Evolutionary conservation across 176 grass and related monocot genomes (phyloP), one percentile per base, ranked within the genome.

Genomic region (Panicum miliaceum): DNA sequence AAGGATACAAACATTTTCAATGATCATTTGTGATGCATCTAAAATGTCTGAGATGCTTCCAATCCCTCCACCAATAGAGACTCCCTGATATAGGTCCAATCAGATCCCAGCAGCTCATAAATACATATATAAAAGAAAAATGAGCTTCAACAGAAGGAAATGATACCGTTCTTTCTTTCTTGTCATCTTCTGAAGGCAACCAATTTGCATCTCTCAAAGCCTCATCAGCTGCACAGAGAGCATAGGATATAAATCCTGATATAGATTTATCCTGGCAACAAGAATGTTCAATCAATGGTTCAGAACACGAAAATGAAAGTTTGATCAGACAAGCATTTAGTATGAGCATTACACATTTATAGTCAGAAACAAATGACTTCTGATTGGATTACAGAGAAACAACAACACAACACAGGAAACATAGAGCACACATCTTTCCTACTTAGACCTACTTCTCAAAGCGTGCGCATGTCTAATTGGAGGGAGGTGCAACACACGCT

Each of bases 181-280:
- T 80, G n/a, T 84, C 79, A 84, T 84, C 75, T 88, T 95, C 91
- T 0, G 40, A 73, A 40, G 91, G 92, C 27, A 95, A 35, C 95
- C 92, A 98, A 67, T 91, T 88, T 82, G 92, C 89, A 90, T 98
- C 89, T 95, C 62, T 88, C 64, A 95, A 86, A 91, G 92, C 95
- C 76, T 98, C 95, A 88, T 98, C 92, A 88, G 89, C 85, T 83
- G 96, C 89, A 90, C 91, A 92, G 38, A 98, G 89, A 68, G 96
- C 93, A 89, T 98, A 98, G 59, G 93, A 86, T 85, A 95, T 93
- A 84, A 95, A 98, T 64, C 86, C 82, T 20, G 93, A 86, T 87
- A 93, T 59, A 60, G 96, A 95, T 90, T 90, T 98, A 75, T 98
- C 96, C 96, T 95, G 87, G 69, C 69, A 93, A 63, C 27, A 88